Conservation (phyloP, 2,329 filamentous ascomycete genomes). For the Amylocarpus encephaloides region DNA sequence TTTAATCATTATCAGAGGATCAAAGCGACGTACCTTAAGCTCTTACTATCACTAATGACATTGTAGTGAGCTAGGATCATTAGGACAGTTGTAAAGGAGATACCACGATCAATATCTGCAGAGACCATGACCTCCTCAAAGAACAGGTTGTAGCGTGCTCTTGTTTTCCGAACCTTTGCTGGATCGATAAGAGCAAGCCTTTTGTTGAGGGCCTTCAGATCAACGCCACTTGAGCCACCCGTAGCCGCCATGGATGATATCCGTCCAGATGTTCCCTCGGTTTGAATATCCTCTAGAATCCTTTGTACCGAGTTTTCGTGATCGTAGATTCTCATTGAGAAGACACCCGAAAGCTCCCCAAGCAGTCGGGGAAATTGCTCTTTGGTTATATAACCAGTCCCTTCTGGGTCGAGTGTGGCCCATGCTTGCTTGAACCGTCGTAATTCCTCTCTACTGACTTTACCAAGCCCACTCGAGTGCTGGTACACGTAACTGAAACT, state of each 20-base stretch:
- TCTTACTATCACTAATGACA: conserved; percentile 96
- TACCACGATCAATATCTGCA: conserved; percentile 80
- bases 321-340: conserved; percentile 95
- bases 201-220: conserved; percentile 68
- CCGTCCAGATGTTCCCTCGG: conserved; percentile 33
- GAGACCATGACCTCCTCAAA: conserved; percentile 95
- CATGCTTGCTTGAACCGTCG: conserved; percentile 97
- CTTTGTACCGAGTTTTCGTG: conserved; percentile 80
- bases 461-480: conserved; percentile 83
- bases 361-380: conserved; percentile 83
- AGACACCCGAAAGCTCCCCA: conserved; percentile 87
- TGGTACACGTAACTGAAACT: conserved; percentile 99
- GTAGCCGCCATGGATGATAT: conserved; percentile 46
- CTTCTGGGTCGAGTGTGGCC: conserved; percentile 89
- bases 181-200: conserved; percentile 70
- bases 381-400: conserved; percentile 84
- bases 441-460: conserved; percentile 88
- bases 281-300: conserved; percentile 77
- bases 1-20: background rate
- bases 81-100: conserved; percentile 84
- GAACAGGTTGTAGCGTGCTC: conserved; percentile 84
- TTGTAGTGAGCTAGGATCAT: conserved; percentile 99
- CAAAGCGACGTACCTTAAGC: conserved; percentile 56
- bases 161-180: conserved; percentile 63
- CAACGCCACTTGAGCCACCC: conserved; percentile 51